Conservation (phyloP, 73 alveolate species). For the Blepharisma japonicum region DNA sequence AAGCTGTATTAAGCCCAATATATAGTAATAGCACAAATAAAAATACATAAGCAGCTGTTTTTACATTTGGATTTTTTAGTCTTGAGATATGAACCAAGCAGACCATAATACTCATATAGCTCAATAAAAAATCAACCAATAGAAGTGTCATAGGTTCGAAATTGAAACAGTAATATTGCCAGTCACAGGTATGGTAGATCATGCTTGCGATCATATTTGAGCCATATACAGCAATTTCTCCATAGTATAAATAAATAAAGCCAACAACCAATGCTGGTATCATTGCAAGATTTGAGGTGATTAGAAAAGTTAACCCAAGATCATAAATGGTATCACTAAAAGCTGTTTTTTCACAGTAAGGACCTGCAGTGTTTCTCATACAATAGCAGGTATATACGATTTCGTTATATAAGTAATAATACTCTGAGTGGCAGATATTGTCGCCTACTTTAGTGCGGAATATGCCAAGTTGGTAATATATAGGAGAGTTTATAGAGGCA, state of each 20-base stretch:
- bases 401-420: neutral
- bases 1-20: neutral
- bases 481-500: neutral
- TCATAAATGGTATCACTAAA: neutral
- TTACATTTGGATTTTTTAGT: neutral
- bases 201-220: slow-evolving; percentile 22
- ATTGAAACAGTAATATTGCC: slow-evolving; percentile 1
- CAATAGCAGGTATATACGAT: slow-evolving; percentile 3
- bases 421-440: neutral
- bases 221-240: neutral
- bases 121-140: neutral
- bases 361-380: slow-evolving; percentile 9
- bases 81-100: neutral
- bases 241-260: neutral
- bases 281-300: neutral
- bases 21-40: neutral
- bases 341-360: slow-evolving; percentile 3
- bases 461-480: neutral
- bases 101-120: slow-evolving; percentile 3
- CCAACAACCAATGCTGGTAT: slow-evolving; percentile 11
- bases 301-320: neutral
- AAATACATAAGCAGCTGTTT: neutral
- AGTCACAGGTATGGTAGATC: slow-evolving; percentile 14
- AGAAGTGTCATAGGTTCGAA: neutral
- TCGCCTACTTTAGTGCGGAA: neutral